phyloP scores from a whole-genome alignment of 2,329 filamentous ascomycete genomes.

The Fusarium ramigenum region DNA sequence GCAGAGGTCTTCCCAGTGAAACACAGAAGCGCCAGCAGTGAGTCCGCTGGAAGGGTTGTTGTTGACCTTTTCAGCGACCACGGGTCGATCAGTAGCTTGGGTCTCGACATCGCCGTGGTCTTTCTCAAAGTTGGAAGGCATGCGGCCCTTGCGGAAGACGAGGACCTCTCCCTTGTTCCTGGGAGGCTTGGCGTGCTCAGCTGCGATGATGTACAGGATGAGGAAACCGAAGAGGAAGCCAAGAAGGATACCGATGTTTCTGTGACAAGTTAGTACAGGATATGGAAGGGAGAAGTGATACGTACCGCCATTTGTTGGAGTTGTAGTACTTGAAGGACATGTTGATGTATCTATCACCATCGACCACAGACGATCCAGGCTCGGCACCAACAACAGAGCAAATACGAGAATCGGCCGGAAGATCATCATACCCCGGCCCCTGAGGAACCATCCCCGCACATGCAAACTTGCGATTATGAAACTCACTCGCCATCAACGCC shows the following conservation, averaged over 20 bases:
- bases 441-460: conserved; percentile 63
- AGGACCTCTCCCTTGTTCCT: conserved; percentile 73
- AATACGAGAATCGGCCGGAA: conserved; percentile 57
- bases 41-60: background rate
- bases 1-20: conserved; percentile 76
- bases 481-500: conserved; percentile 42
- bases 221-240: conserved; percentile 73
- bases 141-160: conserved; percentile 67
- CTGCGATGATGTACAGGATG: conserved; percentile 67
- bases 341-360: conserved; percentile 68
- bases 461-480: conserved; percentile 60
- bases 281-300: accelerated
- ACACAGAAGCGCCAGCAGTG: conserved; percentile 54
- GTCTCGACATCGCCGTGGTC: conserved; percentile 21
- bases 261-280: conserved; percentile 14
- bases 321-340: conserved; percentile 65
- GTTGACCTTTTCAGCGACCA: conserved; percentile 35
- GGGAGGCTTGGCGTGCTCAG: conserved; percentile 71
- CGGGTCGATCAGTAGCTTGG: conserved; percentile 39
- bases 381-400: conserved; percentile 65
- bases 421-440: conserved; percentile 45
- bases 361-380: conserved; percentile 62
- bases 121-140: conserved; percentile 68
- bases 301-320: conserved; percentile 62
- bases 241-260: conserved; percentile 75